Percentiles rank a stretch among this genome's conserved stretches.
These are phyloP conservation scores for Rhododendron vialii DNA, from an alignment of 148 eudicot species.

Conservation along the genomic window DNA sequence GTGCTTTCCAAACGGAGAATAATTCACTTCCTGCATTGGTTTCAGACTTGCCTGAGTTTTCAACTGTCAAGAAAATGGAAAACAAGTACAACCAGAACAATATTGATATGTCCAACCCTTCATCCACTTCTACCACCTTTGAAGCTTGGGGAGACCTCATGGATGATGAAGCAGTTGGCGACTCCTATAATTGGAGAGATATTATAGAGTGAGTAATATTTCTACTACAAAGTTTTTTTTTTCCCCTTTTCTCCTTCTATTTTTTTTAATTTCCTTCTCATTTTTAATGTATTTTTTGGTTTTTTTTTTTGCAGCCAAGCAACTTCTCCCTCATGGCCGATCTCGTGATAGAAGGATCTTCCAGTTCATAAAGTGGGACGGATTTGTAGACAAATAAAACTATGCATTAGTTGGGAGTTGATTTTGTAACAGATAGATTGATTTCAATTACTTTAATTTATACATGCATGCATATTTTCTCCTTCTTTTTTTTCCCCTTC, in stretches of 20 bases:
- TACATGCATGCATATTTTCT: background rate
- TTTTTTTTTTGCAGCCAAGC: slow-evolving; percentile 31
- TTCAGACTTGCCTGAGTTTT: slow-evolving; percentile 27
- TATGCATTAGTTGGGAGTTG: background rate
- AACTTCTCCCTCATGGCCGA: slow-evolving; percentile 35
- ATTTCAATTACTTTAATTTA: background rate
- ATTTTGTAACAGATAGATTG: slow-evolving; percentile 3
- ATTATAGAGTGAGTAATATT: slow-evolving; percentile 36
- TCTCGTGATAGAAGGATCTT: slow-evolving; percentile 19
- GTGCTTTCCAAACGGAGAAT: background rate
- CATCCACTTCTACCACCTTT: slow-evolving; percentile 31
- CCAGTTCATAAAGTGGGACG: background rate
- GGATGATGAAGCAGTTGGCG: slow-evolving; percentile 32
- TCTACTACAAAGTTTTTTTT: background rate
- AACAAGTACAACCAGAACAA: slow-evolving; percentile 1
- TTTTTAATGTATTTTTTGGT: background rate
- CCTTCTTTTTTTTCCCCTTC: background rate
- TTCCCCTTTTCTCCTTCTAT: background rate
- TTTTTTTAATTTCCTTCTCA: background rate
- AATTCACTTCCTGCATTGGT: slow-evolving; percentile 28
- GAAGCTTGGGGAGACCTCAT: slow-evolving; percentile 32
- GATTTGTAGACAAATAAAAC: slow-evolving; percentile 6
- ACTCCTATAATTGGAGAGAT: slow-evolving; percentile 43
- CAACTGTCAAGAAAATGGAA: slow-evolving; percentile 19
- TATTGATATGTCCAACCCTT: slow-evolving; percentile 11